Evolutionary conservation across 768 basidiomycete genomes (phyloP), one percentile per base, ranked within the genome.

Genomic region (Sporobolomyces phaffii): DNA sequence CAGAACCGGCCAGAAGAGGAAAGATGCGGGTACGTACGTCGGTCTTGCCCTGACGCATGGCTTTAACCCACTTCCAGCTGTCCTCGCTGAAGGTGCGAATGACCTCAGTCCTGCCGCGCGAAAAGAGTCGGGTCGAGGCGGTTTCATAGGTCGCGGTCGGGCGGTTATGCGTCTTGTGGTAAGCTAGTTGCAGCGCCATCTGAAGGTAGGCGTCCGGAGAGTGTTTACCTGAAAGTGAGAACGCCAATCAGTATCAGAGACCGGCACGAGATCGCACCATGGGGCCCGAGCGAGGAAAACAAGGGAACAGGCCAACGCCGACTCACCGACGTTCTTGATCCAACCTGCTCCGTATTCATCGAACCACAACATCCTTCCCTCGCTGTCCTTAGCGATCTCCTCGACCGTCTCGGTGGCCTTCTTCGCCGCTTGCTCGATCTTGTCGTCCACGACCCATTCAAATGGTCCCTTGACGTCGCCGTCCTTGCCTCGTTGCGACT

Each of bases 101-200:
- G 1, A 90, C 91, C 75, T 97, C 93, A 2, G 92, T 96, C 22
- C 93, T 84, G 20, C 91, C 93, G 68, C 86, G 85, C 65, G 86
- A 80, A 79, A 93, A 93, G 77, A 88, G 82, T 29, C 91, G 84
- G 2, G 93, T 94, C 36, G 93, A 82, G 0, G 87, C 89, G 0
- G 92, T 96, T 78, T 97, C 93, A 76, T 97, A 96, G 10, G 89
- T 91, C 2, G 93, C 90, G 5, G 90, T 89, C 73, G 90, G 87
- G 64, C 81, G 78, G 15, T 84, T 85, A 50, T 86, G 87, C 26
- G 85, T 84, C 75, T 83, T 84, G 79, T 88, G 90, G 86, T 88
- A 96, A 5, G 91, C 92, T 14, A 96, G 83, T 75, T 97, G 93
- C 24, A 96, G 81, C 0, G 85, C 89, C 83, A 94, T 88, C 76